Percentiles rank a stretch among this genome's conserved stretches.
phyloP scores from a whole-genome alignment of 1,284 basidiomycete species.

The Termitomyces sp. region DNA sequence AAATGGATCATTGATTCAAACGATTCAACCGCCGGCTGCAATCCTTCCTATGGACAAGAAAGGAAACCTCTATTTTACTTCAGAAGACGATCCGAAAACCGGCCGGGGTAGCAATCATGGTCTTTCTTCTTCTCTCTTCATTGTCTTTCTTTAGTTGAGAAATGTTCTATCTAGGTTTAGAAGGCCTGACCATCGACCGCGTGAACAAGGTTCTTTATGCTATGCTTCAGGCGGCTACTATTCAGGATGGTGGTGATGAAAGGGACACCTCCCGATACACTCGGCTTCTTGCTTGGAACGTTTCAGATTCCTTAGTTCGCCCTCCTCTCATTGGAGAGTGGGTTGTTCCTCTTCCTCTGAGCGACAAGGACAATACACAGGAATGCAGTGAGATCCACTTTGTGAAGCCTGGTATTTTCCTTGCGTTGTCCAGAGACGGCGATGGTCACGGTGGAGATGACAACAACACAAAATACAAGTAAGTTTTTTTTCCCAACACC shows the following conservation, averaged over 20 bases:
- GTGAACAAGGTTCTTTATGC: conserved; percentile 50
- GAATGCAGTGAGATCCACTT: conserved; percentile 57
- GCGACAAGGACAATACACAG: conserved; percentile 46
- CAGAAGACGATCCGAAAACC: conserved; percentile 42
- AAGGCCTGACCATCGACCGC: conserved; percentile 54
- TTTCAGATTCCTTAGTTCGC: conserved; percentile 28
- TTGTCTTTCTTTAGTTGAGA: not conserved
- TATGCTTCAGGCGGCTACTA: conserved; percentile 57
- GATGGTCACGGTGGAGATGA: conserved; percentile 54
- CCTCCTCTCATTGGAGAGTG: conserved; percentile 50
- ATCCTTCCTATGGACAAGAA: conserved; percentile 32
- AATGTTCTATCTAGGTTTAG: conserved; percentile 41
- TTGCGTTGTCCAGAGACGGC: conserved; percentile 57
- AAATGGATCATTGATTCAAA: conserved; percentile 40
- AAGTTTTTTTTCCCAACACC: conserved; percentile 10
- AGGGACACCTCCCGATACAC: conserved; percentile 46
- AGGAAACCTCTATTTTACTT: conserved; percentile 54
- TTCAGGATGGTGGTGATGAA: conserved; percentile 56
- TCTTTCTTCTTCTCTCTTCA: conserved; percentile 5
- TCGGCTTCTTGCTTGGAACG: conserved; percentile 52
- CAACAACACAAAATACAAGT: conserved; percentile 54
- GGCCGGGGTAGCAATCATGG: conserved; percentile 38
- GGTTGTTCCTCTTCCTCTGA: conserved; percentile 54
- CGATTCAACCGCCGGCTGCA: conserved; percentile 58
- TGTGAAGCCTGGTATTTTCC: conserved; percentile 46